Conservation (phyloP, 2,329 filamentous ascomycete genomes). For the Monosporascus sp. region DNA sequence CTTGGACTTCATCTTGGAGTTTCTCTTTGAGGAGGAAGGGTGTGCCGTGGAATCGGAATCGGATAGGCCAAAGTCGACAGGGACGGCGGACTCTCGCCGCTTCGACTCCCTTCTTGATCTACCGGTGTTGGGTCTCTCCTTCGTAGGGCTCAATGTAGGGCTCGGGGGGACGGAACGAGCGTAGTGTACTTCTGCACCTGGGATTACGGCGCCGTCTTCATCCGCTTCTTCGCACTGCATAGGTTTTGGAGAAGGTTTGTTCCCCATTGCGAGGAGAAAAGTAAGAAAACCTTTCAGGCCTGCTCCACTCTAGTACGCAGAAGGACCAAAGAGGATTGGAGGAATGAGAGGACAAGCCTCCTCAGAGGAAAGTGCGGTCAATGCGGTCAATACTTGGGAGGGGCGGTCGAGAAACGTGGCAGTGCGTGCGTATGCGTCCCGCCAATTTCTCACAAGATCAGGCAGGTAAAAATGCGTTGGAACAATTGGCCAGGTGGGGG, state of each 20-base stretch:
- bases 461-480: neutral
- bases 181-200: constrained; percentile 35
- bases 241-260: constrained; percentile 26
- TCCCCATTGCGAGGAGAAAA: constrained; percentile 32
- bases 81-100: constrained; percentile 33
- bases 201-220: constrained; percentile 38
- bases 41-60: constrained; percentile 30
- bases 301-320: neutral
- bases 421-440: constrained; percentile 1
- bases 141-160: constrained; percentile 27
- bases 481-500: neutral
- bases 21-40: constrained; percentile 17
- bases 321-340: constrained; percentile 11
- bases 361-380: neutral
- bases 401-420: neutral
- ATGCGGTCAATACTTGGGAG: neutral
- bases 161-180: constrained; percentile 42
- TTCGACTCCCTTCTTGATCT: constrained; percentile 38
- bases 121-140: constrained; percentile 47
- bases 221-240: constrained; percentile 44
- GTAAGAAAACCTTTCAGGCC: constrained; percentile 4
- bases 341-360: neutral
- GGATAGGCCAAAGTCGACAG: constrained; percentile 35
- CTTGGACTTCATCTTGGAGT: constrained; percentile 20
- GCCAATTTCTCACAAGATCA: neutral